Conservation (phyloP, 371 early-diverging fungal genomes). For the Rhizopus sp. region DNA sequence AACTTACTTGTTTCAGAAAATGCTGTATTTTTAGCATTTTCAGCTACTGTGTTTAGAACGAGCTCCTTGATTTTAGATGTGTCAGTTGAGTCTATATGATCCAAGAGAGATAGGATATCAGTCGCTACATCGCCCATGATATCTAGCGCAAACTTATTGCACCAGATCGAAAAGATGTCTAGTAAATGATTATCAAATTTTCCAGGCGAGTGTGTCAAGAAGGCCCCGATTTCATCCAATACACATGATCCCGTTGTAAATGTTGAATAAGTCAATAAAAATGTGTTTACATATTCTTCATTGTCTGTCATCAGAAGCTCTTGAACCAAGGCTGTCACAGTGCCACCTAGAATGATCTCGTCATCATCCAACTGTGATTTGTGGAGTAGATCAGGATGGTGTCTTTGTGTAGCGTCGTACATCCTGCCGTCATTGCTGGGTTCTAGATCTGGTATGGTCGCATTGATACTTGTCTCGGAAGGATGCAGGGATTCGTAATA, state of each 20-base stretch:
- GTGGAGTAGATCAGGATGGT: slow-evolving; percentile 15
- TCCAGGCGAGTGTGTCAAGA: neutral
- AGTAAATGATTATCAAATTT: slow-evolving; percentile 13
- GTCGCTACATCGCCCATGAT: slow-evolving; percentile 48
- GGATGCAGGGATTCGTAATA: neutral
- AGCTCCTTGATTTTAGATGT: slow-evolving; percentile 22
- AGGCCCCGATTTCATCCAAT: slow-evolving; percentile 54
- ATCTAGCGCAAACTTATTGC: slow-evolving; percentile 31
- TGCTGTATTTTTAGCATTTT: slow-evolving; percentile 24
- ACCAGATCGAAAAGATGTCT: slow-evolving; percentile 34
- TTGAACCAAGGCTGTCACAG: slow-evolving; percentile 65
- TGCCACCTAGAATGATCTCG: slow-evolving; percentile 50
- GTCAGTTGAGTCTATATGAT: slow-evolving; percentile 9
- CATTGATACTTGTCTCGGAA: neutral
- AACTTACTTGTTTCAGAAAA: slow-evolving; percentile 6
- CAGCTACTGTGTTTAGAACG: slow-evolving; percentile 33
- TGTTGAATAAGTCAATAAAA: slow-evolving; percentile 60
- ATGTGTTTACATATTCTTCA: slow-evolving; percentile 34
- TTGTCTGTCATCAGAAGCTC: slow-evolving; percentile 51
- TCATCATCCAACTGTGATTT: slow-evolving; percentile 11
- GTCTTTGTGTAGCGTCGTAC: slow-evolving; percentile 32
- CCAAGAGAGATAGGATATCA: slow-evolving; percentile 39
- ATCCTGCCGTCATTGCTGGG: slow-evolving; percentile 5
- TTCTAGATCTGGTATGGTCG: neutral
- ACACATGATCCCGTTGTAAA: slow-evolving; percentile 58